phyloP scores from a whole-genome alignment of 1,284 basidiomycete genomes.

The Caloboletus firmus region DNA sequence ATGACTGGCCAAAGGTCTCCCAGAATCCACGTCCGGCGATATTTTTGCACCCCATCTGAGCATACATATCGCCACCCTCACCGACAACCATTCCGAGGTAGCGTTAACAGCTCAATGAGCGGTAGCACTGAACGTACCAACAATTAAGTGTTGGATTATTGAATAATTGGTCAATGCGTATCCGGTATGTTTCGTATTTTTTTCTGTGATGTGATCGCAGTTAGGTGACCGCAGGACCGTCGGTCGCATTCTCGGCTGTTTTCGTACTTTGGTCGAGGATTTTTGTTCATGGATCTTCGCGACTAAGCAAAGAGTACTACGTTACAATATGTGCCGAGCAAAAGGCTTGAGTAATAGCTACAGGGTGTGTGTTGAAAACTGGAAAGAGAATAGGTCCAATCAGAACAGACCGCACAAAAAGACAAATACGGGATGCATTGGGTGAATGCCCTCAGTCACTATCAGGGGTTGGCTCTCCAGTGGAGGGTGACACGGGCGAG shows the following conservation, averaged over 20 bases:
- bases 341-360: slow-evolving; percentile 18
- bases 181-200: not conserved
- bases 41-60: slow-evolving; percentile 1
- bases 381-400: slow-evolving; percentile 1
- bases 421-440: not conserved
- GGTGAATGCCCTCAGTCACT: slow-evolving; percentile 22
- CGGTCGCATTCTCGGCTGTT: not conserved
- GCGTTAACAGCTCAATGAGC: slow-evolving; percentile 19
- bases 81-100: slow-evolving; percentile 14
- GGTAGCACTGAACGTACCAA: slow-evolving; percentile 22
- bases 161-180: slow-evolving; percentile 19
- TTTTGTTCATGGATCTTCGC: not conserved
- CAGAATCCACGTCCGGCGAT: not conserved
- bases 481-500: slow-evolving; percentile 41
- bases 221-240: not conserved
- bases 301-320: slow-evolving; percentile 6
- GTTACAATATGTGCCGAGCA: slow-evolving; percentile 17
- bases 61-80: slow-evolving; percentile 2
- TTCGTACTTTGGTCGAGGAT: not conserved
- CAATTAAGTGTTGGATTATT: slow-evolving; percentile 53
- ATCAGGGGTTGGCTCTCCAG: slow-evolving; percentile 32
- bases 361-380: slow-evolving; percentile 15
- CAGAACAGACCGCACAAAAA: not conserved
- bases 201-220: not conserved
- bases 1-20: not conserved